These are phyloP conservation scores for Paspalum vaginatum DNA, from an alignment of 176 grass and related monocot genomes.

Conservation along the genomic window DNA sequence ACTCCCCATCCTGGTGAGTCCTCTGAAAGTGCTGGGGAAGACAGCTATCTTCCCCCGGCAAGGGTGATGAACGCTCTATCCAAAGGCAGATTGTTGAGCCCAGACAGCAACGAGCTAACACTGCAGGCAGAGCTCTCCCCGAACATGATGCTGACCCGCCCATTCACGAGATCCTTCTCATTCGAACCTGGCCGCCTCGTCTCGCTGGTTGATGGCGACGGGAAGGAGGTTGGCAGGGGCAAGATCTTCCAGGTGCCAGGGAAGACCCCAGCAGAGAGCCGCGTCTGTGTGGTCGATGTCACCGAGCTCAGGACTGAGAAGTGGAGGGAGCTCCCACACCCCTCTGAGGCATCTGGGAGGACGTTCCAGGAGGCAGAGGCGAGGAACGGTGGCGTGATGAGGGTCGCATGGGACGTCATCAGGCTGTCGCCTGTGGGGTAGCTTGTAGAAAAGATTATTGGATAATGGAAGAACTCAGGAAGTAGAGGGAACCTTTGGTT, in stretches of 20 bases:
- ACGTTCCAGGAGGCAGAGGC: constrained; percentile 71
- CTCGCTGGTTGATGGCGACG: constrained; percentile 58
- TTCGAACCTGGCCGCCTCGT: constrained; percentile 58
- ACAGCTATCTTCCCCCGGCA: constrained; percentile 60
- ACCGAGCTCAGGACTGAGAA: constrained; percentile 72
- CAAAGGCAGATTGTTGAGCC: constrained; percentile 45
- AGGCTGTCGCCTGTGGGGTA: constrained; percentile 43
- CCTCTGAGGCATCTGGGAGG: constrained; percentile 62
- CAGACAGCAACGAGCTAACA: constrained; percentile 43
- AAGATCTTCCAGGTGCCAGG: constrained; percentile 63
- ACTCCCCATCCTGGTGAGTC: constrained; percentile 55
- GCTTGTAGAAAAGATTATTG: not conserved
- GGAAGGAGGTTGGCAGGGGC: constrained; percentile 70
- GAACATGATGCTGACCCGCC: constrained; percentile 38
- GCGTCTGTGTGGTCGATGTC: constrained; percentile 56
- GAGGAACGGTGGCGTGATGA: constrained; percentile 65
- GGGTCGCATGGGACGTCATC: constrained; percentile 67
- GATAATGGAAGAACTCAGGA: not conserved
- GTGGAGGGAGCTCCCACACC: constrained; percentile 77
- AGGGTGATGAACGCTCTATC: constrained; percentile 53
- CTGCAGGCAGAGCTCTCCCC: constrained; percentile 32
- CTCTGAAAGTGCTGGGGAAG: constrained; percentile 60
- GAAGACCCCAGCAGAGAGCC: constrained; percentile 47
- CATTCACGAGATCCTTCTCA: constrained; percentile 46
- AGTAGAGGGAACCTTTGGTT: not conserved